Base-by-base conservation (phyloP, 1,139 yeast genomes). In the Scheffersomyces parashehatae region DNA sequence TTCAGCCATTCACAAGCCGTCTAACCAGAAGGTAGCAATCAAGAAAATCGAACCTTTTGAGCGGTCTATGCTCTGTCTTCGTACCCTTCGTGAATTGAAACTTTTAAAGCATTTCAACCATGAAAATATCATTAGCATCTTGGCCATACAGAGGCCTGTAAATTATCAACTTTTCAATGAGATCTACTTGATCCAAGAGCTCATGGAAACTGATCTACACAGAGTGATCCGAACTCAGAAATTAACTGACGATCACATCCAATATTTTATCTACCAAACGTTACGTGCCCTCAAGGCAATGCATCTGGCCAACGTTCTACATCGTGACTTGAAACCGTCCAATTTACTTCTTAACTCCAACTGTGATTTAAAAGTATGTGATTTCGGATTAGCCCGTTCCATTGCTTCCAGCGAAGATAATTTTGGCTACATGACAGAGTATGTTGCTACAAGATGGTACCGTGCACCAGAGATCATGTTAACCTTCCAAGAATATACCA, bases 381-480 rank as follows among this genome's bases (percentile, higher is more conserved):
- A 93, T 64, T 93, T 93, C 67, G 99, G 99, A 0, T 75, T 93
- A 35, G 97, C 98, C 1, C 73, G 98, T 45, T 64, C 70, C 20
- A 59, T 62, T 34, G 70, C 71, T 0, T 58, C 77, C 49, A 73
- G 73, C 42, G 82, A 79, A 48, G 83, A 80, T 59, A 82, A 81
- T 55, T 78, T 81, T 48, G 86, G 91, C 35, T 82, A 83, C 62
- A 79, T 93, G 87, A 93, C 99, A 3, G 98, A 93, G 65, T 93
- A 93, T 62, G 98, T 93, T 41, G 98, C 98, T 7, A 93, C 99
- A 5, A 73, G 98, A 55, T 91, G 98, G 98, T 91, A 91, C 66
- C 73, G 98, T 42, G 98, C 98, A 1, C 98, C 98, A 0, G 98
- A 91, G 60, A 91, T 91, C 61, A 91, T 91, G 98, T 75, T 93